Base-by-base conservation (phyloP, 768 basidiomycete species). In the Daedaleopsis sinensis region DNA sequence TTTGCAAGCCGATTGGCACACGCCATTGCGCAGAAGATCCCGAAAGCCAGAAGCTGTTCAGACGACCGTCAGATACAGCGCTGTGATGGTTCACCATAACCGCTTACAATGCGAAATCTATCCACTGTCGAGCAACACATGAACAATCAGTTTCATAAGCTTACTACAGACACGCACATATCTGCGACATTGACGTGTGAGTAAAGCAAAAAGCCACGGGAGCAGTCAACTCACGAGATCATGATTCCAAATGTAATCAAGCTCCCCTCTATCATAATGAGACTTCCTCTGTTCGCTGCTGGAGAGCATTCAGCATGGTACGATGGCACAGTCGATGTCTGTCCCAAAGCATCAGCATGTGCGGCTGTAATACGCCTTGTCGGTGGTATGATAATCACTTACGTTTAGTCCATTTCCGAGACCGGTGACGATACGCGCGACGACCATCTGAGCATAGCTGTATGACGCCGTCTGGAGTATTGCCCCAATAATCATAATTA, bases 221-320 rank as follows among this genome's bases (percentile, higher is more conserved):
- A 13, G 27, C 8, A 16, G 47, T 5, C 10, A 0, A 80, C 84
- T 75, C 72, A 88, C 77, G 84, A 82, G 55, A 87, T 72, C 80
- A 83, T 84, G 68, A 88, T 80, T 49, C 87, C 87, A 68, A 84
- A 84, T 0, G 84, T 84, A 64, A 87, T 87, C 18, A 86, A 72
- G 68, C 80, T 83, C 4, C 87, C 87, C 70, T 87, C 85, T 55
- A 88, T 79, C 80, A 86, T 84, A 55, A 89, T 85, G 58, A 87
- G 74, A 57, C 82, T 81, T 21, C 88, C 87, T 51, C 88, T 76
- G 57, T 78, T 78, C 35, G 84, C 77, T 5, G 85, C 81, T 5
- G 84, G 80, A 1, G 87, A 86, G 67, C 85, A 87, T 71, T 90
- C 88, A 0, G 85, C 83, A 59, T 87, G 85, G 68, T 87, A 89